Conservation (phyloP, 2,329 filamentous ascomycete species). For the Epichloe baconii region DNA sequence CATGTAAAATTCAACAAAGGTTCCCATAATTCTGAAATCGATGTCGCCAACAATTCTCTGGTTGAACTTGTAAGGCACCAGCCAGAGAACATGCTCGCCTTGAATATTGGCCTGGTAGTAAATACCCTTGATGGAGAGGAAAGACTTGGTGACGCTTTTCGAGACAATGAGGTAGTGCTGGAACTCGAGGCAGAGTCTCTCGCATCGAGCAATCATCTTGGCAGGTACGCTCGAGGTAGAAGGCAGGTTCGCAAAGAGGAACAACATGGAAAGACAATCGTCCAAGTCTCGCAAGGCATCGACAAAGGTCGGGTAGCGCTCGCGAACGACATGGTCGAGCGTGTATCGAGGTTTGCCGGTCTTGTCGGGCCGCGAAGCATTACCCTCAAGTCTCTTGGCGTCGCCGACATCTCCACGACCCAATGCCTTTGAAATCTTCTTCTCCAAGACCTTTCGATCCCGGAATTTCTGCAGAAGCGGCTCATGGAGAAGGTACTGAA, state of each 20-base stretch:
- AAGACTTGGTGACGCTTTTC: conserved; percentile 85
- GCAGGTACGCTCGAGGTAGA: conserved; percentile 80
- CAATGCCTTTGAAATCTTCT: conserved; percentile 90
- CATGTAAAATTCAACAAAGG: conserved; percentile 98
- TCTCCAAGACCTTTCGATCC: conserved; percentile 90
- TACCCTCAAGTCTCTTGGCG: conserved; percentile 72
- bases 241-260: conserved; percentile 92
- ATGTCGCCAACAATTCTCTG: conserved; percentile 88
- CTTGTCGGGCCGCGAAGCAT: conserved; percentile 80
- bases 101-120: conserved; percentile 98
- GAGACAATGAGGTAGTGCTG: conserved; percentile 94
- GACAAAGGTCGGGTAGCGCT: conserved; percentile 93
- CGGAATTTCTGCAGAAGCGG: conserved; percentile 89
- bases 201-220: conserved; percentile 92
- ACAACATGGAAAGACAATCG: conserved; percentile 92
- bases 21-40: conserved; percentile 98
- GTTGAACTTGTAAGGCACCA: conserved; percentile 96
- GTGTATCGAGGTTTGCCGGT: conserved; percentile 81
- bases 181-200: conserved; percentile 87
- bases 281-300: conserved; percentile 91
- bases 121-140: conserved; percentile 97
- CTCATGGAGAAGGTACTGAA: conserved; percentile 95
- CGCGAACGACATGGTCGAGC: conserved; percentile 92
- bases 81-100: conserved; percentile 92
- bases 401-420: conserved; percentile 84